Evolutionary conservation across 441 rosid genomes (phyloP).

Genomic region (Aleurites moluccanus): DNA sequence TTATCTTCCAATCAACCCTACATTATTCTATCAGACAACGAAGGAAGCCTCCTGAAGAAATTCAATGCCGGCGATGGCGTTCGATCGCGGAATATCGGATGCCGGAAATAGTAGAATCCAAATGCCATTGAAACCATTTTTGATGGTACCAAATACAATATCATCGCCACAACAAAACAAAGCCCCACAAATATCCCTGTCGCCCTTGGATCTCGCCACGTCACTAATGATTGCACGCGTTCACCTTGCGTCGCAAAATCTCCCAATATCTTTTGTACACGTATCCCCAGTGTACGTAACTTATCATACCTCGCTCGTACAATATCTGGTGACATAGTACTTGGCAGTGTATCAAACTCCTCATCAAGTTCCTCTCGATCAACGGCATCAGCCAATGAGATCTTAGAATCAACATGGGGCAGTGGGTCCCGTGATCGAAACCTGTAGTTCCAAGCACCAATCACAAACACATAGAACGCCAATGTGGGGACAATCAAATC

Average conservation of each 20-base stretch:
- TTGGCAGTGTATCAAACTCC: conserved; percentile 79
- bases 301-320: conserved; percentile 73
- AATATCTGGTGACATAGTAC: conserved; percentile 53
- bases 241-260: conserved; percentile 93
- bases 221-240: conserved; percentile 80
- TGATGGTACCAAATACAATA: conserved; percentile 70
- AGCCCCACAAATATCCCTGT: conserved; percentile 76
- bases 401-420: conserved; percentile 65
- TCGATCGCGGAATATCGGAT: conserved; percentile 81
- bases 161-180: conserved; percentile 60
- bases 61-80: conserved; percentile 79
- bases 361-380: conserved; percentile 87
- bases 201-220: conserved; percentile 96
- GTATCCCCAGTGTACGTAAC: conserved; percentile 62
- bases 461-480: conserved; percentile 64
- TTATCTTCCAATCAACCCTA: conserved; percentile 13
- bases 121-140: conserved; percentile 88
- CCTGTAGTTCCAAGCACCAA: conserved; percentile 83
- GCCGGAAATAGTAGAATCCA: conserved; percentile 86
- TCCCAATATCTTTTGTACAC: conserved; percentile 79
- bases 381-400: conserved; percentile 71
- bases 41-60: conserved; percentile 89
- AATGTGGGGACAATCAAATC: conserved; percentile 76
- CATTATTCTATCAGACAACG: conserved; percentile 82
- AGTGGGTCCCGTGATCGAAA: conserved; percentile 66